Percentiles rank a stretch among this genome's conserved stretches.
phyloP scores from a whole-genome alignment of 352 stramenopile species.

The Globisporangium ultimum region DNA sequence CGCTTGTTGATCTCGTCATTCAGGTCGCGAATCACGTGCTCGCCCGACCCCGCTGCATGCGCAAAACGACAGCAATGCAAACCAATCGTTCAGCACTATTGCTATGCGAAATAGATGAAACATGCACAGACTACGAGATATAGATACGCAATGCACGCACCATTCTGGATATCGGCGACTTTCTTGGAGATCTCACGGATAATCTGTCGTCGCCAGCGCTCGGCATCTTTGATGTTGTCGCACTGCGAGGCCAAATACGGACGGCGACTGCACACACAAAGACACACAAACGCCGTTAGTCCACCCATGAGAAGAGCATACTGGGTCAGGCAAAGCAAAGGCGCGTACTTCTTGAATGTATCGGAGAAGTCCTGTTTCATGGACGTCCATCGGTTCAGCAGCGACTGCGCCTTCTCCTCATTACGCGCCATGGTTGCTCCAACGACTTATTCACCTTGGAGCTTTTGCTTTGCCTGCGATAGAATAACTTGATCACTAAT shows the following conservation, averaged over 20 bases:
- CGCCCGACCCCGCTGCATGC: conserved; percentile 79
- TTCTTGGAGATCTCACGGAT: conserved; percentile 94
- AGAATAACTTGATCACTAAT: neutral
- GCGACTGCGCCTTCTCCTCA: conserved; percentile 97
- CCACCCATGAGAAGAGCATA: neutral
- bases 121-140: neutral
- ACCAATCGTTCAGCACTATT: neutral
- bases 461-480: neutral
- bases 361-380: conserved; percentile 94
- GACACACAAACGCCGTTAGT: neutral
- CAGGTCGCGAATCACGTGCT: conserved; percentile 96
- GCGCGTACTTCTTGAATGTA: conserved; percentile 73
- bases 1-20: conserved; percentile 99
- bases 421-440: conserved; percentile 92
- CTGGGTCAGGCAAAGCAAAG: too few relatives aligned
- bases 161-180: conserved; percentile 97
- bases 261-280: conserved; percentile 44
- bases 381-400: conserved; percentile 98
- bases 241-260: conserved; percentile 94
- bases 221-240: conserved; percentile 91
- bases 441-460: neutral
- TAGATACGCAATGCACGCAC: conserved; percentile 23
- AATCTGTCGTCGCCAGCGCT: conserved; percentile 92
- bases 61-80: neutral
- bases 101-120: neutral